Evolutionary conservation across 2,329 filamentous ascomycete species (phyloP), one percentile per base, ranked within the genome.

Genomic region (Trichoderma atrobrunneum): DNA sequence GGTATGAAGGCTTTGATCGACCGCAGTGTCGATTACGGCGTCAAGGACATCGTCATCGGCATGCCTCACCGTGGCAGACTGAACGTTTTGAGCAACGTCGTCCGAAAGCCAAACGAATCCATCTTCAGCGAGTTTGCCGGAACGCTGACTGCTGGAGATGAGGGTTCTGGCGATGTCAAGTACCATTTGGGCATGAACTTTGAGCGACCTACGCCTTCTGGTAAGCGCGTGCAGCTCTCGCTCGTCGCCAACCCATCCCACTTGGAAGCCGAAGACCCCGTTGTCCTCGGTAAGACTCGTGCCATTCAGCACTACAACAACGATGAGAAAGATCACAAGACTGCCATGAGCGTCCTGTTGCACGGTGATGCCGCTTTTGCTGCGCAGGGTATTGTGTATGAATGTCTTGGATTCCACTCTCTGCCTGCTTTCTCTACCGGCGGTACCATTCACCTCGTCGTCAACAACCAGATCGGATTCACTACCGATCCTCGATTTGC

Each of bases 161-260:
- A 99, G 85, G 96, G 96, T 73, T 98, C 96, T 72, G 96, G 96
- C 78, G 96, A 99, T 82, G 96, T 99, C 84, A 99, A 99, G 85
- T 99, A 99, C 86, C 96, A 99, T 86, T 87, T 99, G 79, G 96
- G 96, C 81, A 99, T 99, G 96, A 99, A 99, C 87, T 99, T 99
- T 77, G 96, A 99, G 87, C 94, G 96, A 75, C 96, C 96, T 70
- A 99, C 96, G 11, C 96, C 96, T 72, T 98, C 95, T 57, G 96
- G 96, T 78, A 98, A 98, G 89, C 96, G 96, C 75, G 96, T 99
- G n/a, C 96, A 99, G 86, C 90, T 99, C 70, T 99, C 96, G 74
- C 90, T 99, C 65, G 96, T 99, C 73, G 96, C 96, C 85, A 99
- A 99, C 84, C 96, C 96, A 51, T 99, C 96, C 71, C 96, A 99